Conservation (phyloP, 2,329 filamentous ascomycete genomes). For the Phialemonium atrogriseum region DNA sequence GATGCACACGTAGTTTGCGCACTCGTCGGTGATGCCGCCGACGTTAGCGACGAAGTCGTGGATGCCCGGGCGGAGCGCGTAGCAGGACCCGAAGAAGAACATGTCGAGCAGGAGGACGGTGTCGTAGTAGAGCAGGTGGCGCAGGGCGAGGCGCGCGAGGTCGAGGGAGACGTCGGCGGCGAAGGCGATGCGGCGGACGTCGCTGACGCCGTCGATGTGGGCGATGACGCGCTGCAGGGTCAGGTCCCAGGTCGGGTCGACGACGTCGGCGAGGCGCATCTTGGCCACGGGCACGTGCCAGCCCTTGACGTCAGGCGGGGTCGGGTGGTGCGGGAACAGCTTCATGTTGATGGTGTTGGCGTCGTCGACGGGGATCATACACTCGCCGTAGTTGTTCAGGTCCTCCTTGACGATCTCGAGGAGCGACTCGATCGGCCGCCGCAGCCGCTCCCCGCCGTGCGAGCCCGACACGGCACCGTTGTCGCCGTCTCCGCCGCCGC, state of each 20-base stretch:
- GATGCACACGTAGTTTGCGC: conserved; percentile 70
- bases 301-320: conserved; percentile 68
- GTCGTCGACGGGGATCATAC: conserved; percentile 95
- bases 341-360: conserved; percentile 95
- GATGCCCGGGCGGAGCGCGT: conserved; percentile 72
- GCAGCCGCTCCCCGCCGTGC: conserved; percentile 9
- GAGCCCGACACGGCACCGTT: conserved; percentile 21
- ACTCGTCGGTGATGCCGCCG: conserved; percentile 74
- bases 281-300: conserved; percentile 86
- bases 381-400: conserved; percentile 93
- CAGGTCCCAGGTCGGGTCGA: conserved; percentile 65
- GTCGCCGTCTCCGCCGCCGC: conserved; percentile 23
- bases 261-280: conserved; percentile 54
- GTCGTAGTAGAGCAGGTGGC: conserved; percentile 88
- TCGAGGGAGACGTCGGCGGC: conserved; percentile 80
- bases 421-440: conserved; percentile 72
- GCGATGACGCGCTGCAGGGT: conserved; percentile 73
- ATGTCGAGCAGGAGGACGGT: conserved; percentile 86
- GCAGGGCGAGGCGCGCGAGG: conserved; percentile 76
- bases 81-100: conserved; percentile 89
- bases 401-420: conserved; percentile 78
- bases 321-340: conserved; percentile 74
- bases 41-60: conserved; percentile 70
- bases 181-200: conserved; percentile 78
- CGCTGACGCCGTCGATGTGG: conserved; percentile 84